Evolutionary conservation across 306 rosid genomes (phyloP).

Genomic region (Sicyos baderoa): DNA sequence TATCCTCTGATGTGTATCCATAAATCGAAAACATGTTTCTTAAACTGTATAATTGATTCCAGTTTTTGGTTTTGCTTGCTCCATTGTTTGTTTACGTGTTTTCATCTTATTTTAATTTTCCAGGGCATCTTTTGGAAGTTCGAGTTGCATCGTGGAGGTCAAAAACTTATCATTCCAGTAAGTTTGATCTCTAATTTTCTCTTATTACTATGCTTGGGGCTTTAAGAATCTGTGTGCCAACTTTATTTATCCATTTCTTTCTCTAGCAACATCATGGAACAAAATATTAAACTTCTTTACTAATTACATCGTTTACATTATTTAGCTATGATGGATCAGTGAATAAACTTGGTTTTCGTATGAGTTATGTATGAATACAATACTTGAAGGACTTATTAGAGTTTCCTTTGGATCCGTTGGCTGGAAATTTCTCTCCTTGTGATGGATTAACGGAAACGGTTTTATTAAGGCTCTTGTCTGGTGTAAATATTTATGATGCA

Average conservation of each 20-base stretch:
- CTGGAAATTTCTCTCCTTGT: no score
- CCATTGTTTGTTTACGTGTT: slow-evolving; percentile 14
- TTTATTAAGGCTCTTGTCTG: no score
- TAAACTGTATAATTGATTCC: background rate
- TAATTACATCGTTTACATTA: no score
- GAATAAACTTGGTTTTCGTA: no score
- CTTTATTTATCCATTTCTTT: background rate
- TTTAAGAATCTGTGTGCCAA: background rate
- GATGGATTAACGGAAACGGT: no score
- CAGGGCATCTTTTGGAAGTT: slow-evolving; percentile 92
- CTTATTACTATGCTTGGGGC: slow-evolving; percentile 13
- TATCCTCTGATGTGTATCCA: background rate
- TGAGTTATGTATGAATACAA: no score
- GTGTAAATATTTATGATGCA: no score
- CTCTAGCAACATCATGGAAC: background rate
- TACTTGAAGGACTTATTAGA: no score
- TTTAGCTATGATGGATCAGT: no score
- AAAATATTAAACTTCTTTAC: no score
- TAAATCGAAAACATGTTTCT: slow-evolving; percentile 4
- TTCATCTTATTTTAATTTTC: slow-evolving; percentile 22
- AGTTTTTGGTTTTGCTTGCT: slow-evolving; percentile 2
- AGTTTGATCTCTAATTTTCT: slow-evolving; percentile 29
- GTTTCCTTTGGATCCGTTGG: no score
- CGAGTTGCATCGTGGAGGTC: slow-evolving; percentile 83
- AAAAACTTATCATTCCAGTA: slow-evolving; percentile 81